These are phyloP conservation scores for Rugosomyces carneus DNA, from an alignment of 1,284 basidiomycete genomes.

Conservation along the genomic window DNA sequence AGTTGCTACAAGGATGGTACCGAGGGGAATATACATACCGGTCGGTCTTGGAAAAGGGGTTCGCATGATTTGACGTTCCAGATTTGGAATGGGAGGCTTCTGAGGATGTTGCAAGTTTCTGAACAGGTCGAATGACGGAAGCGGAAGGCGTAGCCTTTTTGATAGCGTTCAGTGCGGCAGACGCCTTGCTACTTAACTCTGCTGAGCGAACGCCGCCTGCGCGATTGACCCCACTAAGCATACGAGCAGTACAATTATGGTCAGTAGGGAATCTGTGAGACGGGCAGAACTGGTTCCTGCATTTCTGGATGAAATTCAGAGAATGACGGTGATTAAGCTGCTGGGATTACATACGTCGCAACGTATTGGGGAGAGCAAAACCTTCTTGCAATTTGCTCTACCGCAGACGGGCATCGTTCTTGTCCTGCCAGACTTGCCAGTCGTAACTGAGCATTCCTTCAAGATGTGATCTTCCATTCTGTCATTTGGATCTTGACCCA, in stretches of 20 bases:
- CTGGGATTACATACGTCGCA: constrained; percentile 51
- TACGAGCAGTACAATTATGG: constrained; percentile 45
- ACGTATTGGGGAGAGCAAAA: constrained; percentile 63
- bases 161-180: constrained; percentile 42
- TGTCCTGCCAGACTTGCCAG: constrained; percentile 42
- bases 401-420: constrained; percentile 57
- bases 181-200: constrained; percentile 30
- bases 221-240: constrained; percentile 16
- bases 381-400: constrained; percentile 58
- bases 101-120: neutral
- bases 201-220: constrained; percentile 22
- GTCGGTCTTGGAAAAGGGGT: constrained; percentile 64
- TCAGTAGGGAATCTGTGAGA: constrained; percentile 67
- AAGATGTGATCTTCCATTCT: constrained; percentile 69
- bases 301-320: constrained; percentile 41
- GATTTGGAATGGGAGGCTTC: constrained; percentile 16
- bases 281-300: constrained; percentile 64
- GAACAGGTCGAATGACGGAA: constrained; percentile 11
- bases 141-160: constrained; percentile 28
- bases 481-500: constrained; percentile 69
- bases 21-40: constrained; percentile 46
- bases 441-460: constrained; percentile 60
- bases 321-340: neutral
- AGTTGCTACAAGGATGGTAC: constrained; percentile 48
- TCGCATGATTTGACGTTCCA: constrained; percentile 31